Base-by-base conservation (phyloP, 176 grass and related monocot genomes). In the Oryza meyeriana region DNA sequence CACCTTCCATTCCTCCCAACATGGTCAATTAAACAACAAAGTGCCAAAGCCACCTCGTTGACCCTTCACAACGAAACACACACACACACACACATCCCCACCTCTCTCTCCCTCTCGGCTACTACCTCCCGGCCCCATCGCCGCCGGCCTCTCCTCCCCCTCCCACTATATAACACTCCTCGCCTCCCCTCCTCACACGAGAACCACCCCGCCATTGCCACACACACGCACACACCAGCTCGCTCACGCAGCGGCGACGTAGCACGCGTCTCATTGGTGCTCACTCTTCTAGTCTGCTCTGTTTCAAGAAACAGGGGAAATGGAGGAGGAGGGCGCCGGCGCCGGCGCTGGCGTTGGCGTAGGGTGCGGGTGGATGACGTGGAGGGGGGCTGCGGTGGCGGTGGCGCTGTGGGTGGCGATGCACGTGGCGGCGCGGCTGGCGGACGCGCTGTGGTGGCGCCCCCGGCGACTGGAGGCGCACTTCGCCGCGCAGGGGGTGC, bases 371-470 rank as follows among this genome's bases (percentile, higher is more conserved):
- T 95, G 86, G 93, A 6, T 77, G 69, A 61, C 68, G n/a, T 92
- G 85, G 61, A 73, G 84, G 0, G 66, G 33, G 42, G 72, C 77
- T 18, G 69, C 44, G 24, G 26, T 1, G 12, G 47, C 84, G 30
- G 35, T 76, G 66, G 2, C 10, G 1, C 77, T 80, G 47, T 92
- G 90, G 94, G 0, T 97, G 52, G 84, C 17, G 66, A 50, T 86
- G 36, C 88, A 84, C 62, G 77, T 90, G 57, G 85, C 41, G 64
- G 85, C 82, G 72, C 75, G 86, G 76, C 55, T 94, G 4, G 77
- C 88, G 11, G 94, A 97, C 74, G 85, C 84, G 55, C 79, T 94
- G 35, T 97, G 94, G 94, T 97, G 89, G 87, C 84, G 94, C 1
- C 94, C 94, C 0, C 86, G 86, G 31, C 72, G 87, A 1, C 71